These are phyloP conservation scores for Colletotrichum orbiculare DNA, from an alignment of 2,329 filamentous ascomycete species.

Conservation along the genomic window DNA sequence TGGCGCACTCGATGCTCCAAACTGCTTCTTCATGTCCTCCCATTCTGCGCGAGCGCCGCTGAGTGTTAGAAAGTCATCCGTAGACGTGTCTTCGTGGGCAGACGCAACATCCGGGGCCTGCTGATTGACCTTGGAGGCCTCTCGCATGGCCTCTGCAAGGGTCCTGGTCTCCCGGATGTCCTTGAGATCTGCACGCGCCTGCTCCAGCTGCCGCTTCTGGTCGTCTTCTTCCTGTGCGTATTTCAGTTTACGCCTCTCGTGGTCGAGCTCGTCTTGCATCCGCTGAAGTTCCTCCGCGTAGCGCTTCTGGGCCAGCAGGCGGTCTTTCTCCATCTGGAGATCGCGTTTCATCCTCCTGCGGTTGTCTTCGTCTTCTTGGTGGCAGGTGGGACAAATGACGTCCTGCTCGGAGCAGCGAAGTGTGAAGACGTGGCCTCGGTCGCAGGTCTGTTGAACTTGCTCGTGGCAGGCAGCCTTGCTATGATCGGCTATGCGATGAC, in stretches of 20 bases:
- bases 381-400: conserved; percentile 63
- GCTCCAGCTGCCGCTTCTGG: conserved; percentile 54
- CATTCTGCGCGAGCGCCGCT: conserved; percentile 63
- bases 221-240: conserved; percentile 57
- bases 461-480: conserved; percentile 53
- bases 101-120: background rate
- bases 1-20: conserved; percentile 61
- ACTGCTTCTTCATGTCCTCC: conserved; percentile 67
- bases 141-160: conserved; percentile 35
- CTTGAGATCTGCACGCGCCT: conserved; percentile 59
- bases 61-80: background rate
- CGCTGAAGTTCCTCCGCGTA: conserved; percentile 58
- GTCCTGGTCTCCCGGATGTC: conserved; percentile 48
- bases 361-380: conserved; percentile 57
- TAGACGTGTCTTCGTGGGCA: too few relatives aligned
- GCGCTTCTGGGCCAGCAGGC: conserved; percentile 54
- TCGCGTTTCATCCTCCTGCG: conserved; percentile 58
- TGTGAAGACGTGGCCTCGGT: conserved; percentile 59
- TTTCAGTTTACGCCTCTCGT: conserved; percentile 55
- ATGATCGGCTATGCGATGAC: conserved; percentile 72
- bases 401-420: conserved; percentile 57
- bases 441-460: conserved; percentile 58
- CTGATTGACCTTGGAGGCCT: conserved; percentile 11
- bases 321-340: conserved; percentile 60
- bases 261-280: conserved; percentile 66